Evolutionary conservation across 805 yeast genomes (phyloP).

Genomic region (Candida lessepsii): DNA sequence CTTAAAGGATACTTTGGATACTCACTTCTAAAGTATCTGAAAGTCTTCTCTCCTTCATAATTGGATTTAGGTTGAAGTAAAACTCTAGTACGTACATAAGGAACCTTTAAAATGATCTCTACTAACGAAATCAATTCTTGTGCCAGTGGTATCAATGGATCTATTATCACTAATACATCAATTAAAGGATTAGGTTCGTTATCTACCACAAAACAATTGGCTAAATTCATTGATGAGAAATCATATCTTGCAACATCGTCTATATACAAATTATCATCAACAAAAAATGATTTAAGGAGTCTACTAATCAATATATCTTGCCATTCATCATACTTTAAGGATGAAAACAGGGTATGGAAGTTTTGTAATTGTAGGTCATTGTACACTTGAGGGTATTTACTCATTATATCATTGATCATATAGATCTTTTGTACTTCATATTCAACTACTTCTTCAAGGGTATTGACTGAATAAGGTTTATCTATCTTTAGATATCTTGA

Average conservation of each 20-base stretch:
- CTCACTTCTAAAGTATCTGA: constrained; percentile 56
- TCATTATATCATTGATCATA: constrained; percentile 26
- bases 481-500: constrained; percentile 49
- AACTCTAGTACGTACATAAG: constrained; percentile 53
- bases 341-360: constrained; percentile 4
- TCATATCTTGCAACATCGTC: constrained; percentile 48
- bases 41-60: constrained; percentile 43
- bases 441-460: constrained; percentile 39
- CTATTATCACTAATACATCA: constrained; percentile 59
- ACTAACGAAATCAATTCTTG: constrained; percentile 58
- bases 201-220: constrained; percentile 27
- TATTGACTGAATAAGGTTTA: constrained; percentile 20
- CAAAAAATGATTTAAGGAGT: constrained; percentile 44
- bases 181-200: constrained; percentile 35
- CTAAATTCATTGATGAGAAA: constrained; percentile 31
- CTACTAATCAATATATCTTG: constrained; percentile 46
- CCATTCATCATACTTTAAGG: constrained; percentile 31
- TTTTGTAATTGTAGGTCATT: constrained; percentile 18
- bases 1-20: constrained; percentile 31
- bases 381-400: constrained; percentile 27
- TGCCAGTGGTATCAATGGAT: constrained; percentile 70
- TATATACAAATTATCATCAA: constrained; percentile 40
- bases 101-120: constrained; percentile 38
- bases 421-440: constrained; percentile 48
- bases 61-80: constrained; percentile 56